phyloP scores from a whole-genome alignment of 345 rosid species.

The Sonneratia caseolaris region DNA sequence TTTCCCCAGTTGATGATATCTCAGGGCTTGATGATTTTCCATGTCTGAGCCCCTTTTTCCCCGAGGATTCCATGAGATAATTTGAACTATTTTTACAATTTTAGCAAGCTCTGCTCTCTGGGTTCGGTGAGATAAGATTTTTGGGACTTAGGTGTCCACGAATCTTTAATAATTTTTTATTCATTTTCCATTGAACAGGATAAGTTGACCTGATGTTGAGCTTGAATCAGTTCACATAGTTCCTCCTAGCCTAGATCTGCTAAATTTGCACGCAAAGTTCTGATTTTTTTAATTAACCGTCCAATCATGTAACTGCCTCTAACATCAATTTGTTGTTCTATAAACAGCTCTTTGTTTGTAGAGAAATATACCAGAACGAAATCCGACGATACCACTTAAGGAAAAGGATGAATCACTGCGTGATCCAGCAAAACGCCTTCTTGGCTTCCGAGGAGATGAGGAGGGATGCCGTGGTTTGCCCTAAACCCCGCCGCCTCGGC shows the following conservation, averaged over 20 bases:
- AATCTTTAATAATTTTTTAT: not conserved
- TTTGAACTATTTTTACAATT: not conserved
- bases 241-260: not conserved
- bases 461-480: conserved; percentile 51
- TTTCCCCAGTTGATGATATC: not conserved
- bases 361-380: not conserved
- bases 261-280: not conserved
- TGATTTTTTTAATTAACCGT: not conserved
- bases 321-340: not conserved
- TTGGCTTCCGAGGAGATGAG: conserved; percentile 44
- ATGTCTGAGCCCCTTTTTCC: not conserved
- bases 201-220: conserved; percentile 24
- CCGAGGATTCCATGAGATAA: not conserved
- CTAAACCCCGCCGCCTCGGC: conserved; percentile 65
- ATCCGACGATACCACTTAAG: not conserved
- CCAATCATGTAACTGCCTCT: not conserved
- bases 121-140: not conserved
- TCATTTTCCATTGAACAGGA: not conserved
- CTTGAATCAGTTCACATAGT: conserved; percentile 4
- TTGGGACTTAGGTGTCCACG: not conserved
- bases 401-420: conserved; percentile 50
- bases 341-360: not conserved
- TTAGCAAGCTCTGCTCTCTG: not conserved
- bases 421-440: conserved; percentile 39
- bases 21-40: not conserved